Evolutionary conservation across 1,284 basidiomycete species (phyloP), one percentile per base, ranked within the genome.

Genomic region (Cutaneotrichosporon sp.): DNA sequence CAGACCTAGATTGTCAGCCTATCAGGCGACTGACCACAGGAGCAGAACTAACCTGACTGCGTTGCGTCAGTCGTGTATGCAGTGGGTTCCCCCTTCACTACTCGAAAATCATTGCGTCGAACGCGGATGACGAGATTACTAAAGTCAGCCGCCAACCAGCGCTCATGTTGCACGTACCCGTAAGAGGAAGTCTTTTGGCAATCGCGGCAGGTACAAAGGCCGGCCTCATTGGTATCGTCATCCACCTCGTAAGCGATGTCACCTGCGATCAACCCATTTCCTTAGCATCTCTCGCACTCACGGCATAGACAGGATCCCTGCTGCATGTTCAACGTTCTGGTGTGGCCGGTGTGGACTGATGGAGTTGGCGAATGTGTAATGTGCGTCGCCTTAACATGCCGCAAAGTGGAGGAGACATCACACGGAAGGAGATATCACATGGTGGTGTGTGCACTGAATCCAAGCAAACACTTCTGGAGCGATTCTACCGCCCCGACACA

Each of bases 81-180:
- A 22, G 20, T 52, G 38, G 10, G 39, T 45, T 30, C 43, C 39
- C 4, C n/a, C 18, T 20, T 23, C 20, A 5, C 35, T 46, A 30
- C 23, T n/a, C n/a, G 43, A 56, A 20, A 30, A 52, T 52, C 39
- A 50, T 23, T 14, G 55, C 40, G 44, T 50, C 52, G 54, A 4
- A 20, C 14, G 51, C n/a, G 51, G 54, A 20, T 0, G 7, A n/a
- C 21, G 35, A 13, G 3, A 36, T 10, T 10, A 20, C 18, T 13
- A 22, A 2, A n/a, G 20, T 20, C 15, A 15, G 3, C n/a, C n/a
- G n/a, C n/a, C n/a, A n/a, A n/a, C n/a, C n/a, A n/a, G n/a, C n/a
- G n/a, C n/a, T n/a, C n/a, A n/a, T n/a, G n/a, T n/a, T 4, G 8
- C 15, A 30, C 46, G 15, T 9, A 41, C 38, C 41, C 13, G 12